phyloP scores from a whole-genome alignment of 2,329 filamentous ascomycete genomes.

The Helotiales sp. region DNA sequence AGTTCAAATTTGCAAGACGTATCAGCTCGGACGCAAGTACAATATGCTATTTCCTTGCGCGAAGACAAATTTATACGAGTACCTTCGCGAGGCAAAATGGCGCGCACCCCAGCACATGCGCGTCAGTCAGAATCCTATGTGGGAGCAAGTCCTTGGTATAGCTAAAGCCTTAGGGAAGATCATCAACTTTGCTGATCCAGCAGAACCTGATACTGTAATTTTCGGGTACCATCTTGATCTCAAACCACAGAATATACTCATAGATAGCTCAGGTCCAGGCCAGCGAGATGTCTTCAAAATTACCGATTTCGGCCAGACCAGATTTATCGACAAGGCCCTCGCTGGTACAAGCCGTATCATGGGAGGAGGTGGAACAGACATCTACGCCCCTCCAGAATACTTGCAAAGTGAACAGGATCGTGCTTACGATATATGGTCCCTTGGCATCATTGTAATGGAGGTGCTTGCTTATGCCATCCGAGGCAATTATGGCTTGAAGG shows the following conservation, averaged over 20 bases:
- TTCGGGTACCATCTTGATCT: not conserved
- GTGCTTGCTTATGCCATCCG: not conserved
- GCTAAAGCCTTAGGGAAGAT: too few relatives aligned
- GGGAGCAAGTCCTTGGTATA: too few relatives aligned
- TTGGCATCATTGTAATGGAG: not conserved
- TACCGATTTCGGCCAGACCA: not conserved
- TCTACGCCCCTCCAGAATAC: not conserved
- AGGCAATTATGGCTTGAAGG: constrained; percentile 11
- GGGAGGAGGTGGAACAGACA: not conserved
- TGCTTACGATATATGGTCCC: not conserved
- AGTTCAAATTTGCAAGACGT: too few relatives aligned
- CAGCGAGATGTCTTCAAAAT: not conserved
- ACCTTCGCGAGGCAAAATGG: too few relatives aligned
- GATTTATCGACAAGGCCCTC: not conserved
- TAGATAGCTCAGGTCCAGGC: not conserved
- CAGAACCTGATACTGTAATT: too few relatives aligned
- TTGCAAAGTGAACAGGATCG: not conserved
- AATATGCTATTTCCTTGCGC: too few relatives aligned
- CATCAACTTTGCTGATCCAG: too few relatives aligned
- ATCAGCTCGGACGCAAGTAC: too few relatives aligned
- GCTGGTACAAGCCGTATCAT: not conserved
- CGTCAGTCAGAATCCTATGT: too few relatives aligned
- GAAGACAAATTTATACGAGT: too few relatives aligned
- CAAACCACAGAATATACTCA: not conserved
- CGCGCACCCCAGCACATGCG: too few relatives aligned